Evolutionary conservation across 2,329 filamentous ascomycete species (phyloP).

Genomic region (Xylariales sp.): DNA sequence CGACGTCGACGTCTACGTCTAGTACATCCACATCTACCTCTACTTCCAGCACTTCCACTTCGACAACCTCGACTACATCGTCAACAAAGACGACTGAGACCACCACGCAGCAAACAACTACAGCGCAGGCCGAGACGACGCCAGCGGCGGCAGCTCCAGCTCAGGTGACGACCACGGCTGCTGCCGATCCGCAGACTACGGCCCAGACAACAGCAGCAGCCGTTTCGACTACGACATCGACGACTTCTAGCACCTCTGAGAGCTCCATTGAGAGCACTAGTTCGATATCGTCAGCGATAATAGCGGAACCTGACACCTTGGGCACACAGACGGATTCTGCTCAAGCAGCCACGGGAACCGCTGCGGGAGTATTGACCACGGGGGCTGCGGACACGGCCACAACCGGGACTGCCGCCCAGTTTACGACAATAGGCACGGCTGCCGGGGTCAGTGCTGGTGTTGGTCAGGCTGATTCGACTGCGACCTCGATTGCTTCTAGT

Average conservation of each 20-base stretch:
- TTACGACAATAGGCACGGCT: conserved; percentile 7
- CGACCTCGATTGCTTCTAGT: too few relatives aligned
- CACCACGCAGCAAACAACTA: conserved; percentile 2
- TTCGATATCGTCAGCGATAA: too few relatives aligned
- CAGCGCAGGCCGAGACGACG: conserved; percentile 1
- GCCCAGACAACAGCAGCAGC: conserved; percentile 12
- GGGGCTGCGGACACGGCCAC: neutral
- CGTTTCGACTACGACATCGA: conserved; percentile 6
- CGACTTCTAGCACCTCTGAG: too few relatives aligned
- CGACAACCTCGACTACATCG: conserved; percentile 4
- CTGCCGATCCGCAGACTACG: conserved; percentile 1
- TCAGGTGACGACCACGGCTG: neutral
- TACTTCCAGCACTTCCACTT: neutral
- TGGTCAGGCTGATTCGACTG: neutral
- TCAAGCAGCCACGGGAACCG: conserved; percentile 7
- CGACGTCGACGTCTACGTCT: conserved; percentile 11
- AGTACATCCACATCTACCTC: conserved; percentile 1
- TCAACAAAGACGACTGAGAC: conserved; percentile 27
- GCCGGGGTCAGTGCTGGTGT: neutral
- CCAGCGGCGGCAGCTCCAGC: neutral
- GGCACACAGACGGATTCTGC: conserved; percentile 8
- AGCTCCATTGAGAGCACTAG: too few relatives aligned
- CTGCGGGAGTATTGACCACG: neutral
- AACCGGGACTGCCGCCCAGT: conserved; percentile 7
- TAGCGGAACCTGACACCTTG: too few relatives aligned